These are phyloP conservation scores for Cyanodermella asteris DNA, from an alignment of 2,329 filamentous ascomycete genomes.

Conservation along the genomic window DNA sequence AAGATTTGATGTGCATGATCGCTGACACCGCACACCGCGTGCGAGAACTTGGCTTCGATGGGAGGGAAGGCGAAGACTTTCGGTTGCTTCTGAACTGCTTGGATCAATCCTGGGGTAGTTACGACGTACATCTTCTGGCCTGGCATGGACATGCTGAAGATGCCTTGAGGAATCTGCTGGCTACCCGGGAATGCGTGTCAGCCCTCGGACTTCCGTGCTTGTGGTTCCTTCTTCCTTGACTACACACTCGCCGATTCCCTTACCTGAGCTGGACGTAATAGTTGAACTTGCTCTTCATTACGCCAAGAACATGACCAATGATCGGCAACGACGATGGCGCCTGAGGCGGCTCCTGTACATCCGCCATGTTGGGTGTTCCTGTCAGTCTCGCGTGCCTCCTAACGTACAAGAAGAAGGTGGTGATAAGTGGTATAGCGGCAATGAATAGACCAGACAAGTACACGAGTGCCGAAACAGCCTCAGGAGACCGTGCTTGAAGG, in stretches of 20 bases:
- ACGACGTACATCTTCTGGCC: conserved; percentile 21
- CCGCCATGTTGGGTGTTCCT: no score
- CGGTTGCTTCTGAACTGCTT: conserved; percentile 16
- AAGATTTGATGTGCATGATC: conserved; percentile 13
- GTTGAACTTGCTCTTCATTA: conserved; percentile 12
- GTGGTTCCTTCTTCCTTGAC: not conserved
- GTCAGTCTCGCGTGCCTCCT: no score
- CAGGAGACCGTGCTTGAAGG: no score
- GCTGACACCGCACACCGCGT: conserved; percentile 13
- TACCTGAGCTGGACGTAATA: conserved; percentile 15
- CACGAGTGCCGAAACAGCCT: no score
- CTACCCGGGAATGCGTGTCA: not conserved
- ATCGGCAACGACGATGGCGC: conserved; percentile 13
- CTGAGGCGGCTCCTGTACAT: conserved; percentile 14
- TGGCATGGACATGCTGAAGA: conserved; percentile 20
- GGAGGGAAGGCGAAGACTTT: conserved; percentile 17
- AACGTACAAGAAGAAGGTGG: no score
- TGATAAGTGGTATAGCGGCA: no score
- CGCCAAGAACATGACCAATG: conserved; percentile 14
- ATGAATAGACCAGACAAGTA: no score
- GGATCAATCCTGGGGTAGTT: conserved; percentile 16
- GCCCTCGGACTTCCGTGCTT: not conserved
- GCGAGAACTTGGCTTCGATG: conserved; percentile 15
- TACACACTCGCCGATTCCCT: no score
- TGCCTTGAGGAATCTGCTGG: conserved; percentile 11